Base-by-base conservation (phyloP, 805 yeast species). In the Lipomyces sp. region DNA sequence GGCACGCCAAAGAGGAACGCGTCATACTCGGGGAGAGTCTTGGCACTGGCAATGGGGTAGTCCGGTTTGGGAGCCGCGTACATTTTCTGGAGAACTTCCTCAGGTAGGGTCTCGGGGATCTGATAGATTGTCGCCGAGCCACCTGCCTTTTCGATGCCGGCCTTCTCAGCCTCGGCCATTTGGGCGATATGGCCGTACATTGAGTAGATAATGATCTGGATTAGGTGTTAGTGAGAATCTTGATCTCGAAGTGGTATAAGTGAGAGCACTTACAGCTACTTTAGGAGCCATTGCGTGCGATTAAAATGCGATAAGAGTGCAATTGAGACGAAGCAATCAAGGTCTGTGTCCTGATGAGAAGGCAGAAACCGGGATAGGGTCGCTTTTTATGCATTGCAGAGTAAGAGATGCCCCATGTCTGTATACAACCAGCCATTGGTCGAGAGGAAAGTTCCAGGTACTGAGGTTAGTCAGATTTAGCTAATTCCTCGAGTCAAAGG, bases 1-100 rank as follows among this genome's bases (percentile, higher is more conserved):
- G 97, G 96, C 73, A 90, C 77, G 76, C 97, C 97, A 73, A 92
- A 90, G 71, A 92, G 71, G 80, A 89, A 86, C 57, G 93, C 96
- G 75, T 92, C 96, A 81, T 87, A 89, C 70, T 82, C 80, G 2
- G 79, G 75, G 71, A 92, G 81, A 24, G 86, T 83, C 29, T 85
- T 89, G 8, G 78, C 73, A 15, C 89, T 82, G 60, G 90, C 90
- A 74, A 85, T 80, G 71, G 95, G 93, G 77, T 82, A 80, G 65
- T 78, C 83, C 66, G 89, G 86, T 76, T 86, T 86, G 63, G 85
- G 81, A 54, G 90, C 86, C 45, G 93, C 79, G 72, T 86, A 84
- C 81, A 90, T 80, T 65, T 76, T 66, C 29, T 76, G 76, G 65
- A 90, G 80, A 24, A 87, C 83, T 13, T 86, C 89, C 34, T 82